phyloP scores from a whole-genome alignment of 148 eudicot genomes.

The Rhododendron ferrugineum region DNA sequence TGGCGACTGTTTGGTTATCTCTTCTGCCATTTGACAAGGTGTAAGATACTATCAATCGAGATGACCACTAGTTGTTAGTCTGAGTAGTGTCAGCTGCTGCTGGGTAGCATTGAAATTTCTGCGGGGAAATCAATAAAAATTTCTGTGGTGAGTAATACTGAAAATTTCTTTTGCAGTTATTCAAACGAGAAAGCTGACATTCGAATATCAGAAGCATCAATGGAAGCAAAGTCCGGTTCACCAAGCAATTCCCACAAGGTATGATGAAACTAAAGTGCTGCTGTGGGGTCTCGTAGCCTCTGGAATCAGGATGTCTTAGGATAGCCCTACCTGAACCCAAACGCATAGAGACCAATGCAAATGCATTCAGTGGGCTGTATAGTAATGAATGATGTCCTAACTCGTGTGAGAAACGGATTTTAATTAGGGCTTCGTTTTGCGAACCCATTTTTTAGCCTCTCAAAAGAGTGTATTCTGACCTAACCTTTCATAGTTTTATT shows the following conservation, averaged over 20 bases:
- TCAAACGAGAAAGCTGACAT: conserved; percentile 53
- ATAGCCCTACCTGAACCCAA: neutral
- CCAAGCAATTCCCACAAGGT: conserved; percentile 18
- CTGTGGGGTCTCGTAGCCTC: neutral
- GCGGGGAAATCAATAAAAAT: no score
- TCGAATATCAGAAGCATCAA: conserved; percentile 30
- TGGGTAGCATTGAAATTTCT: neutral
- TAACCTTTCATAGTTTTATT: neutral
- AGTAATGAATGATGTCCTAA: neutral
- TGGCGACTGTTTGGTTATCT: neutral
- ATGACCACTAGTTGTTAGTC: neutral
- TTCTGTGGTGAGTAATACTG: neutral
- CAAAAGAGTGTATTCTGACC: neutral
- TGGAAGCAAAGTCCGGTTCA: conserved; percentile 16
- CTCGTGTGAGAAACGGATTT: neutral
- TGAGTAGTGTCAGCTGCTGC: neutral
- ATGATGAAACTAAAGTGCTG: neutral
- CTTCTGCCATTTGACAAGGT: neutral
- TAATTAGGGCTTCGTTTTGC: neutral
- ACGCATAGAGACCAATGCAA: neutral
- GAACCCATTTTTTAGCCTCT: neutral
- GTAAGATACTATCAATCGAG: neutral
- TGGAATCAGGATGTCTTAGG: neutral
- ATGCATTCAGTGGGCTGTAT: neutral
- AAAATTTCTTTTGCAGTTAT: conserved; percentile 24